Conservation (phyloP, 441 rosid species). For the Croton setiger region DNA sequence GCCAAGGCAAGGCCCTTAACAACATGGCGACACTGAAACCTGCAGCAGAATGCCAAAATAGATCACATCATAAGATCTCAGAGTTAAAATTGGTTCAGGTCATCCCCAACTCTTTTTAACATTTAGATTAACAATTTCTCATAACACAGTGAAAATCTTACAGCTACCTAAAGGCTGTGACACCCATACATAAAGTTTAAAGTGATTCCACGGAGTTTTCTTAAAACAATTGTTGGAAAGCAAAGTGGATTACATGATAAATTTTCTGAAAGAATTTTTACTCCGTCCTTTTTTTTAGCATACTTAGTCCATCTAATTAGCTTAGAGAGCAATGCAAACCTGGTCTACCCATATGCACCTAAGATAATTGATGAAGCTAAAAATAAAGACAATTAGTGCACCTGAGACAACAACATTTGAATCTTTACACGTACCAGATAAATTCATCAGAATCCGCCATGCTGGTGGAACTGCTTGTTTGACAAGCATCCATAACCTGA, state of each 20-base stretch:
- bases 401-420: not conserved
- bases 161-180: not conserved
- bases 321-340: not conserved
- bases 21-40: slow-evolving; percentile 85
- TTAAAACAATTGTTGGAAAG: not conserved
- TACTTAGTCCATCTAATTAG: not conserved
- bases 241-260: not conserved
- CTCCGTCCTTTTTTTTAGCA: too few species aligned
- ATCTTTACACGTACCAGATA: slow-evolving; percentile 50
- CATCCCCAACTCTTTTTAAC: not conserved
- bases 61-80: not conserved
- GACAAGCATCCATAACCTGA: slow-evolving; percentile 30
- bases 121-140: not conserved
- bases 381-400: not conserved
- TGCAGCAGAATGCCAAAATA: slow-evolving; percentile 24
- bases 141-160: not conserved
- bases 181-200: not conserved
- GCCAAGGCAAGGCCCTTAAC: slow-evolving; percentile 64
- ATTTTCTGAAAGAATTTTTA: not conserved
- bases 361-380: not conserved
- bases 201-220: not conserved
- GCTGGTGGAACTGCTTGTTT: slow-evolving; percentile 26
- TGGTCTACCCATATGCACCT: not conserved
- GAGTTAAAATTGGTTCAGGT: not conserved
- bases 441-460: slow-evolving; percentile 41